Percentiles rank a stretch among this genome's conserved stretches.
Conservation (phyloP, 2,329 filamentous ascomycete genomes). For the Arthroderma uncinatum region DNA sequence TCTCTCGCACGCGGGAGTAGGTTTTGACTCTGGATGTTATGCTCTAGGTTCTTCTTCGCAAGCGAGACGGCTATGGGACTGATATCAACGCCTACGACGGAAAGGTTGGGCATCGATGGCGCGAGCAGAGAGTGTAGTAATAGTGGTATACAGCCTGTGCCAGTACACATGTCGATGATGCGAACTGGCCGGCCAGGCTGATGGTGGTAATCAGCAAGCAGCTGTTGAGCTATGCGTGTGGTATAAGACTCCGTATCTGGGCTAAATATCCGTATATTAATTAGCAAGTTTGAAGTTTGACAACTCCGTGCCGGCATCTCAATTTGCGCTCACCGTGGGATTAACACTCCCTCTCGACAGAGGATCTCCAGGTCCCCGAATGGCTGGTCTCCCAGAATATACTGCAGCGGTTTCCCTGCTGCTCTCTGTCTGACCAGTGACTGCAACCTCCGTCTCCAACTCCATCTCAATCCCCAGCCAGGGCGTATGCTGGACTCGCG, state of each 20-base stretch:
- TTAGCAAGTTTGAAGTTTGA: too few species aligned
- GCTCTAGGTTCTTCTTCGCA: slow-evolving; percentile 51
- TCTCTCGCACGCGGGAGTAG: slow-evolving; percentile 21
- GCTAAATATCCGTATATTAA: slow-evolving; percentile 22
- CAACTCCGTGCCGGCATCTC: too few species aligned
- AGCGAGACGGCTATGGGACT: slow-evolving; percentile 55
- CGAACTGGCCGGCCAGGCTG: slow-evolving; percentile 34
- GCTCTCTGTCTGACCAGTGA: slow-evolving; percentile 34
- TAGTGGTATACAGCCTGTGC: slow-evolving; percentile 80
- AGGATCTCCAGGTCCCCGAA: slow-evolving; percentile 74
- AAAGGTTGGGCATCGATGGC: slow-evolving; percentile 32
- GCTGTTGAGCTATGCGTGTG: slow-evolving; percentile 41
- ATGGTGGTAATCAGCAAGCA: slow-evolving; percentile 22
- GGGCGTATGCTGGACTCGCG: not conserved
- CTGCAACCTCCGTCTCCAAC: not conserved
- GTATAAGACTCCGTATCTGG: slow-evolving; percentile 63
- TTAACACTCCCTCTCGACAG: slow-evolving; percentile 68
- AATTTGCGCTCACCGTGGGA: slow-evolving; percentile 59
- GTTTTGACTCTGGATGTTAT: slow-evolving; percentile 35
- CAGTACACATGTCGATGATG: slow-evolving; percentile 79
- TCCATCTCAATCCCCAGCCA: not conserved
- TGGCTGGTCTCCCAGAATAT: slow-evolving; percentile 75
- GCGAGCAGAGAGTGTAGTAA: slow-evolving; percentile 55
- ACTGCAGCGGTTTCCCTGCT: slow-evolving; percentile 71
- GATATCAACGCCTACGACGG: slow-evolving; percentile 62